These are phyloP conservation scores for Boletus huronensis DNA, from an alignment of 768 basidiomycete genomes.

Conservation along the genomic window DNA sequence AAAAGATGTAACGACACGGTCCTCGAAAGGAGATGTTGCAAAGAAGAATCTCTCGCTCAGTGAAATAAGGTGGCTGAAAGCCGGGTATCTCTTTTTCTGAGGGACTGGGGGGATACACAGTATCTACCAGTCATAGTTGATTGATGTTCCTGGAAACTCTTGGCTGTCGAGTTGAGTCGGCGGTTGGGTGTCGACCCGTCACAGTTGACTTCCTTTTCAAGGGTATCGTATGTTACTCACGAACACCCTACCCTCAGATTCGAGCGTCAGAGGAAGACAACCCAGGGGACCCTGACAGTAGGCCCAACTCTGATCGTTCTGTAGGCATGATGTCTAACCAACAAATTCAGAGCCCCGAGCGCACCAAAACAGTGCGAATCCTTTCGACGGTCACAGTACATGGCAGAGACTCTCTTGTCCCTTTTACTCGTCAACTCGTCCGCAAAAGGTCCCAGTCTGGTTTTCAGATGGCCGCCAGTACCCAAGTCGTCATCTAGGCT, in stretches of 20 bases:
- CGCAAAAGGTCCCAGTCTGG: constrained; percentile 71
- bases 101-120: too few relatives aligned
- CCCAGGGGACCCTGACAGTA: not conserved
- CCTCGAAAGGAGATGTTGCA: too few relatives aligned
- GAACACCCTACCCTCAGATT: not conserved
- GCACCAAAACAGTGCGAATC: not conserved
- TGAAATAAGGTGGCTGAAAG: too few relatives aligned
- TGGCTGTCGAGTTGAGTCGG: too few relatives aligned
- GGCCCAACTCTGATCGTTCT: not conserved
- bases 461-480: constrained; percentile 82
- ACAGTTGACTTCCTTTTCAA: constrained; percentile 15
- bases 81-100: too few relatives aligned
- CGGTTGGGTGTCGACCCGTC: too few relatives aligned
- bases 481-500: constrained; percentile 65
- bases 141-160: too few relatives aligned
- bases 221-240: too few relatives aligned
- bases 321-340: not conserved
- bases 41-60: too few relatives aligned
- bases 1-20: too few relatives aligned
- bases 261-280: not conserved
- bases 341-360: not conserved
- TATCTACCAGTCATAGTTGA: too few relatives aligned
- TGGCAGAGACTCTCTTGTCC: constrained; percentile 71
- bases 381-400: not conserved
- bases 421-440: constrained; percentile 83